Conservation (phyloP, 1,284 basidiomycete genomes). For the Exobasidium rhododendri region DNA sequence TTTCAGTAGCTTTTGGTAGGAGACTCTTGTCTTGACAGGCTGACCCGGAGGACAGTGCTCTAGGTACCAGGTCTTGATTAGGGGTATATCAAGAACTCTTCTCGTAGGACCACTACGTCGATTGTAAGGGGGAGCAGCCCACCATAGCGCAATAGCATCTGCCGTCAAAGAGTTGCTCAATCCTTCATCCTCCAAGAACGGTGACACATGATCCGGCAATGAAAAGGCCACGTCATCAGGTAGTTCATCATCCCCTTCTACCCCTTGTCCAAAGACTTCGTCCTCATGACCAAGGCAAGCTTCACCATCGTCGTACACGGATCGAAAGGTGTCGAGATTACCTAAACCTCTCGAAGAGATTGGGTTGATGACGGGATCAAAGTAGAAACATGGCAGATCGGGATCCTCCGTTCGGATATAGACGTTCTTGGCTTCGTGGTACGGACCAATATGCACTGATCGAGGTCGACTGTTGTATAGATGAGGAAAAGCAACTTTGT, state of each 20-base stretch:
- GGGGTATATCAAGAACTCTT: conserved; percentile 87
- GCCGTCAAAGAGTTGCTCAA: conserved; percentile 89
- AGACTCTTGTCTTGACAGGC: conserved; percentile 96
- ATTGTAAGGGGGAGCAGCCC: conserved; percentile 95
- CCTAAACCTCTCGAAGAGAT: conserved; percentile 60
- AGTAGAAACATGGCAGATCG: conserved; percentile 98
- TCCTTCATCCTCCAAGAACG: conserved; percentile 78
- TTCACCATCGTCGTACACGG: conserved; percentile 43
- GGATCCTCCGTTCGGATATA: conserved; percentile 99
- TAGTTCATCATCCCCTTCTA: conserved; percentile 62
- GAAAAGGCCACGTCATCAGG: conserved; percentile 74
- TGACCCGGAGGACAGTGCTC: conserved; percentile 96
- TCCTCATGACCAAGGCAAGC: conserved; percentile 82
- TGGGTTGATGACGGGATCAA: conserved; percentile 81
- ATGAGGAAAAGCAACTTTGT: conserved; percentile 98
- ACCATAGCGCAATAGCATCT: conserved; percentile 96
- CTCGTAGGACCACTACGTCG: conserved; percentile 87
- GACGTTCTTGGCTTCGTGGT: conserved; percentile 93
- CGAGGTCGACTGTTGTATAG: conserved; percentile 97
- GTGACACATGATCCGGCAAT: conserved; percentile 73
- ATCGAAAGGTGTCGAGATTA: conserved; percentile 34
- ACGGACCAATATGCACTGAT: conserved; percentile 84
- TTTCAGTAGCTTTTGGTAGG: conserved; percentile 98
- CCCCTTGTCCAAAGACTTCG: conserved; percentile 75
- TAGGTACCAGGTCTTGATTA: conserved; percentile 90